Percentiles rank a stretch among this genome's conserved stretches.
phyloP scores from a whole-genome alignment of 192 early-diverging fungal species.

The Entomortierella parvispora region DNA sequence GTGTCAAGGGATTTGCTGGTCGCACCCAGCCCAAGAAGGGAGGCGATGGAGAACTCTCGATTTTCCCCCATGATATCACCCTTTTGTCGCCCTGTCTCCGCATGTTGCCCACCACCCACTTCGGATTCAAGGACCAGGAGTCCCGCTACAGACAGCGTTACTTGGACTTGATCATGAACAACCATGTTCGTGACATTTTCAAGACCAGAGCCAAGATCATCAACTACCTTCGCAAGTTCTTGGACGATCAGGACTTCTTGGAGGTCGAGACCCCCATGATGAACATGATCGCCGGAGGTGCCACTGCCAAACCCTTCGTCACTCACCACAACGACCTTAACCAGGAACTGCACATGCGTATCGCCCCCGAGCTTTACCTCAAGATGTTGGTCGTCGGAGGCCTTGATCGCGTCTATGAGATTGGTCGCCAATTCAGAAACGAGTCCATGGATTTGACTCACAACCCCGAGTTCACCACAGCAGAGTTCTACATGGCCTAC shows the following conservation, averaged over 20 bases:
- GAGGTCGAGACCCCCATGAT: conserved; percentile 99
- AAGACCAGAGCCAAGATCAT: conserved; percentile 92
- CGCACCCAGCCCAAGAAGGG: conserved; percentile 80
- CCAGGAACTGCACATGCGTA: conserved; percentile 98
- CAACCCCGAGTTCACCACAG: conserved; percentile 99
- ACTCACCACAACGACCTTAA: conserved; percentile 99
- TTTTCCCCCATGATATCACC: conserved; percentile 88
- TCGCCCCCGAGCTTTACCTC: conserved; percentile 97
- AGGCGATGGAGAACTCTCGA: conserved; percentile 88
- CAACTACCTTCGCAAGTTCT: conserved; percentile 94
- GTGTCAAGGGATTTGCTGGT: conserved; percentile 90
- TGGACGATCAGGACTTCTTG: conserved; percentile 95
- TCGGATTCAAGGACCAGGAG: conserved; percentile 98
- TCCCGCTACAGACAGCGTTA: conserved; percentile 97
- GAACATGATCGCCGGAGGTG: conserved; percentile 98
- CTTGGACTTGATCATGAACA: conserved; percentile 99
- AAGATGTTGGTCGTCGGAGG: conserved; percentile 99
- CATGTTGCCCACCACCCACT: conserved; percentile 94
- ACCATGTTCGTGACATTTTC: conserved; percentile 94
- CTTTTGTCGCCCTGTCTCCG: conserved; percentile 95
- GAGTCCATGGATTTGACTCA: conserved; percentile 98
- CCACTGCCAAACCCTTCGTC: conserved; percentile 99
- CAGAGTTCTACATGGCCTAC: conserved; percentile 99
- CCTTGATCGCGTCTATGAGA: conserved; percentile 98
- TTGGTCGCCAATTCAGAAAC: conserved; percentile 99